Evolutionary conservation across 2,329 filamentous ascomycete genomes (phyloP).

Genomic region (Ophiocordyceps polyrhachis-furcata): DNA sequence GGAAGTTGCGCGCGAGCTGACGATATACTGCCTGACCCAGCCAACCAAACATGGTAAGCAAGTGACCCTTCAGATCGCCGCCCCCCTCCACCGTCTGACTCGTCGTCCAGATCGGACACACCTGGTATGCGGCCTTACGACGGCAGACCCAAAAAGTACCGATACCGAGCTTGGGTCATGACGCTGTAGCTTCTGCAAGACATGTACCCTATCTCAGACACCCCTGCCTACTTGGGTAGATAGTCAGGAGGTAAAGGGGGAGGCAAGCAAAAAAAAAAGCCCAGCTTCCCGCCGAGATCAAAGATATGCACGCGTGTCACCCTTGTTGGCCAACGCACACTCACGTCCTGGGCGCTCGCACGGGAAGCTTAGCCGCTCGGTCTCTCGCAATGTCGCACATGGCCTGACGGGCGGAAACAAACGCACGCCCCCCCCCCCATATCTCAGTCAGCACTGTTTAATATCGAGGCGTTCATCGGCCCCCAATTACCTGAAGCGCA

Average conservation of each 20-base stretch:
- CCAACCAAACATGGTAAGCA: neutral
- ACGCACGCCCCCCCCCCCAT: too few species aligned
- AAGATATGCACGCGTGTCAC: neutral
- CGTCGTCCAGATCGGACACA: too few species aligned
- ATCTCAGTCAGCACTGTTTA: conserved; percentile 2
- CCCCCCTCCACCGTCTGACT: too few species aligned
- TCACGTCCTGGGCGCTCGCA: neutral
- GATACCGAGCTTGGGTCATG: neutral
- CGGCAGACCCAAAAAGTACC: too few species aligned
- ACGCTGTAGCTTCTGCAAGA: neutral
- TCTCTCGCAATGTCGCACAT: conserved; percentile 87
- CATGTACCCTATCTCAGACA: neutral
- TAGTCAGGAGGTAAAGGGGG: neutral
- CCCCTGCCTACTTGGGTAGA: neutral
- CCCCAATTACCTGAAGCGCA: conserved; percentile 46
- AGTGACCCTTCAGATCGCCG: neutral
- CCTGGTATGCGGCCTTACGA: too few species aligned
- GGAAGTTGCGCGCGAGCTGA: too few species aligned
- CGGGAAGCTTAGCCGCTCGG: conserved; percentile 44
- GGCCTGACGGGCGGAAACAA: conserved; percentile 30
- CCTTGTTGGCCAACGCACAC: neutral
- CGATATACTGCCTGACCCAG: neutral
- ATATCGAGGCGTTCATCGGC: neutral
- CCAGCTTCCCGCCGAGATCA: neutral
- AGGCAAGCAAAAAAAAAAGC: neutral